These are phyloP conservation scores for Narthecium ossifragum DNA, from an alignment of 106 monocot genomes.

Conservation along the genomic window DNA sequence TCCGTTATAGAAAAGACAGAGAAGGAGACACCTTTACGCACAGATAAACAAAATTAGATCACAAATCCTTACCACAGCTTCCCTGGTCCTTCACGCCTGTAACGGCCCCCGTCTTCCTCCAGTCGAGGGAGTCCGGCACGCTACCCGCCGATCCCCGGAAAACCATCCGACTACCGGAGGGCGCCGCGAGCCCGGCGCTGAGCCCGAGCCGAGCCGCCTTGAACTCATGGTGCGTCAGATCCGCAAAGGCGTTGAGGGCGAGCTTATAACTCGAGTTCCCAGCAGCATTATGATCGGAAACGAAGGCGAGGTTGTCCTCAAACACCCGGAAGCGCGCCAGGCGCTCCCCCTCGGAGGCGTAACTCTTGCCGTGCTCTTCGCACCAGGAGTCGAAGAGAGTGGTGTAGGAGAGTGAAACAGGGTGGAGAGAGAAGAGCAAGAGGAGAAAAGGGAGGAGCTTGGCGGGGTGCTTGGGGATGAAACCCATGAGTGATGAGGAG, in stretches of 20 bases:
- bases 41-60: background rate
- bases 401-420: conserved; percentile 12
- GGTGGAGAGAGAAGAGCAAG: conserved; percentile 9
- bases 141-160: conserved; percentile 10
- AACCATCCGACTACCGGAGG: conserved; percentile 10
- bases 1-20: too few relatives aligned
- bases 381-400: conserved; percentile 60
- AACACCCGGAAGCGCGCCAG: conserved; percentile 40
- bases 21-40: too few relatives aligned
- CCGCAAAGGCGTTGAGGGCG: conserved; percentile 60
- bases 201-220: conserved; percentile 47
- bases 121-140: conserved; percentile 67
- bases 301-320: conserved; percentile 55
- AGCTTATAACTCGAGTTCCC: conserved; percentile 15
- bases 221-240: conserved; percentile 67
- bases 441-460: conserved; percentile 5
- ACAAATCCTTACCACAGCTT: conserved; percentile 58
- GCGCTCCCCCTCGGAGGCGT: conserved; percentile 57
- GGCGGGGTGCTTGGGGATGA: conserved; percentile 10
- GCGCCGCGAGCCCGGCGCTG: conserved; percentile 1
- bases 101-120: conserved; percentile 85
- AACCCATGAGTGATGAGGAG: background rate
- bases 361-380: conserved; percentile 25
- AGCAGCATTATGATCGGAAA: conserved; percentile 35
- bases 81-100: conserved; percentile 88